Conservation (phyloP, 306 rosid genomes). For the Calophaca sinica region DNA sequence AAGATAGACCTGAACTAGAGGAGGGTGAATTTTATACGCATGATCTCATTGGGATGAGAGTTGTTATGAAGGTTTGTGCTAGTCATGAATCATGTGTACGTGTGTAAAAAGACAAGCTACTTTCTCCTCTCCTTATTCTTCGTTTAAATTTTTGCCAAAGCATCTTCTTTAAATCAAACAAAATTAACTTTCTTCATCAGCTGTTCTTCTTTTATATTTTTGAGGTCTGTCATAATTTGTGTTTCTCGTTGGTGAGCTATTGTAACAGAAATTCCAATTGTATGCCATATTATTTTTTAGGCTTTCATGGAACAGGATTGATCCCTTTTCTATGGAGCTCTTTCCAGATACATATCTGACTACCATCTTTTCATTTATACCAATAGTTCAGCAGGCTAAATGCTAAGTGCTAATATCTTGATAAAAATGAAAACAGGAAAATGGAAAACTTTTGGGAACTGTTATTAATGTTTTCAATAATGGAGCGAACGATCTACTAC, state of each 20-base stretch:
- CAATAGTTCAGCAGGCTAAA: conserved; percentile 16
- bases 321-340: conserved; percentile 15
- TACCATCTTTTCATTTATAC: conserved; percentile 18
- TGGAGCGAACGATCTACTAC: conserved; percentile 85
- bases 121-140: conserved; percentile 27
- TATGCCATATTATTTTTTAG: conserved; percentile 37
- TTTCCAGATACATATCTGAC: conserved; percentile 6
- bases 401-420: conserved; percentile 25
- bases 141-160: conserved; percentile 11
- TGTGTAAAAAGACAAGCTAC: background rate
- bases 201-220: conserved; percentile 17
- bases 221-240: conserved; percentile 23
- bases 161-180: conserved; percentile 5
- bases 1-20: conserved; percentile 83
- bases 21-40: conserved; percentile 89
- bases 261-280: conserved; percentile 9
- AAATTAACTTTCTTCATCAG: conserved; percentile 23
- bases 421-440: conserved; percentile 61
- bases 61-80: conserved; percentile 74
- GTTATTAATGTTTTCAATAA: conserved; percentile 74
- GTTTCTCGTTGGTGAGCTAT: conserved; percentile 30
- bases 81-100: conserved; percentile 1
- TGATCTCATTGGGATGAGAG: conserved; percentile 93
- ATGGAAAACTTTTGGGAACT: conserved; percentile 73
- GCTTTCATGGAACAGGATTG: conserved; percentile 6